Conservation (phyloP, 1,284 basidiomycete genomes). For the Malassezia pachydermatis region DNA sequence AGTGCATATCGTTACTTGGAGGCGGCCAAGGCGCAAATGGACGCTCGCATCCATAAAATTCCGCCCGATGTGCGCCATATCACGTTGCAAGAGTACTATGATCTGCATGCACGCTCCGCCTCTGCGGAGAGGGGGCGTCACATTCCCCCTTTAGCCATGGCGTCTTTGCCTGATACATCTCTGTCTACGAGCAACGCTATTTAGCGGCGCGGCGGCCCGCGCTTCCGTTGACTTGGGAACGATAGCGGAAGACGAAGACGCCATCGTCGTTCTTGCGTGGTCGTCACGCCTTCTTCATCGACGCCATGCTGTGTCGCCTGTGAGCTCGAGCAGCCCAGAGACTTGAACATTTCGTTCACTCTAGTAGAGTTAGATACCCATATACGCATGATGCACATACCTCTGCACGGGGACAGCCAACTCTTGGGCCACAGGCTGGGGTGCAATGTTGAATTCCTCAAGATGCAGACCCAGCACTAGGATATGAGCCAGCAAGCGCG, state of each 20-base stretch:
- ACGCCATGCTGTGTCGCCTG: conserved; percentile 18
- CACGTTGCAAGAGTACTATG: conserved; percentile 16
- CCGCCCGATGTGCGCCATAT: conserved; percentile 14
- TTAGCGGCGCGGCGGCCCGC: conserved; percentile 16
- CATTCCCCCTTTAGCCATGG: conserved; percentile 16
- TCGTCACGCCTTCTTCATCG: conserved; percentile 1
- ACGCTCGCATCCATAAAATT: conserved; percentile 14
- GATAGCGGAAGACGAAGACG: conserved; percentile 22
- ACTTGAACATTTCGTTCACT: conserved; percentile 25
- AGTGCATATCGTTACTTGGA: conserved; percentile 8
- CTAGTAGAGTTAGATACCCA: background rate
- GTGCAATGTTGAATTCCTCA: conserved; percentile 37
- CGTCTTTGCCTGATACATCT: conserved; percentile 11
- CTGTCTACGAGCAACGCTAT: conserved; percentile 2
- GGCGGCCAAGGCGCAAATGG: conserved; percentile 16
- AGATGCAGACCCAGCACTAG: conserved; percentile 38
- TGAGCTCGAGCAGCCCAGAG: conserved; percentile 26
- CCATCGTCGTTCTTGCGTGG: conserved; percentile 24
- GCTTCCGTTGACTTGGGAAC: conserved; percentile 14
- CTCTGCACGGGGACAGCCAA: conserved; percentile 16
- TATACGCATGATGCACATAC: conserved; percentile 8
- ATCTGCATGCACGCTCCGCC: conserved; percentile 15
- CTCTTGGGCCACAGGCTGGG: conserved; percentile 19
- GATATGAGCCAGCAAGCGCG: conserved; percentile 35
- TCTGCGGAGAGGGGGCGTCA: conserved; percentile 15